Conservation (phyloP, 2,329 filamentous ascomycete genomes). For the Nannizzia gypsea region DNA sequence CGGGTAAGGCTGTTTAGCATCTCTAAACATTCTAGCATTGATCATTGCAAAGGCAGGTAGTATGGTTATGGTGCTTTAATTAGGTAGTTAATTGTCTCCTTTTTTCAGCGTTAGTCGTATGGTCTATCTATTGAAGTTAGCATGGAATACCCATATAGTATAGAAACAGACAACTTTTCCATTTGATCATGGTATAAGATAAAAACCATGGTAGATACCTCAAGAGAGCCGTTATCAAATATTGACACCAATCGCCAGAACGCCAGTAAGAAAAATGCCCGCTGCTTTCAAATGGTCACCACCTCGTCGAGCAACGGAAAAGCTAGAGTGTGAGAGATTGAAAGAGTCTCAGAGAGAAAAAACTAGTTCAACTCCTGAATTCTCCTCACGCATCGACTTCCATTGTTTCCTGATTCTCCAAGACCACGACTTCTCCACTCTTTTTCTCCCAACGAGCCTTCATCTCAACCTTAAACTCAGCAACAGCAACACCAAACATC, state of each 20-base stretch:
- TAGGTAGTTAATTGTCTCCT: background rate
- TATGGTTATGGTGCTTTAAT: constrained; percentile 1
- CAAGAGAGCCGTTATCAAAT: background rate
- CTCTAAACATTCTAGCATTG: constrained; percentile 14
- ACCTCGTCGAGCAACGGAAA: background rate
- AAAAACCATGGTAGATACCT: background rate
- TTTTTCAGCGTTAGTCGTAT: background rate
- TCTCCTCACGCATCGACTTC: constrained; percentile 28
- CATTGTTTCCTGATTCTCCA: constrained; percentile 29
- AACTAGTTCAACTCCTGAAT: background rate
- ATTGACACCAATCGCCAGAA: background rate
- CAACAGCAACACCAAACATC: constrained; percentile 80
- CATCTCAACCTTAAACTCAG: constrained; percentile 76
- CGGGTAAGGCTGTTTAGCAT: constrained; percentile 30
- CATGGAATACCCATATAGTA: background rate
- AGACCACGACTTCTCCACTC: constrained; percentile 30
- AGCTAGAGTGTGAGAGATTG: background rate
- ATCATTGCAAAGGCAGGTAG: constrained; percentile 10
- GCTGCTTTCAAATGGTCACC: background rate
- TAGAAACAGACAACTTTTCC: background rate
- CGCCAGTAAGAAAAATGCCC: background rate
- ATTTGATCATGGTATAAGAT: background rate
- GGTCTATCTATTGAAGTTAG: background rate
- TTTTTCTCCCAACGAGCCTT: constrained; percentile 49
- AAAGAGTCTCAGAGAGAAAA: background rate